Evolutionary conservation across 139 green algal genomes (phyloP).

Genomic region (Picochlorum sp.): DNA sequence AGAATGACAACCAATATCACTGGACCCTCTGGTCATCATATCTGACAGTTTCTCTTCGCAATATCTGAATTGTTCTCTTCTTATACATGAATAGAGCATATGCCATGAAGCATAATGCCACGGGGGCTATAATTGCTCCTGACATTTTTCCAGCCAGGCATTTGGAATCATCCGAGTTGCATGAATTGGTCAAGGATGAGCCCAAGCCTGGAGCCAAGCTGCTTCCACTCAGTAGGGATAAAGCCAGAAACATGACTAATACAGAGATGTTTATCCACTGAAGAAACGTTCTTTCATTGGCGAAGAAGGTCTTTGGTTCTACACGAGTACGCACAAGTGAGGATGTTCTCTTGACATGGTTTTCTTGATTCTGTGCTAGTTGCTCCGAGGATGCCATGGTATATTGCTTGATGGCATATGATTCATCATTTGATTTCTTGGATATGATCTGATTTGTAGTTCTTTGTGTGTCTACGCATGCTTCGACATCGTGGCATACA

Average conservation of each 20-base stretch:
- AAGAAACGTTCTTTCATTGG: conserved; percentile 87
- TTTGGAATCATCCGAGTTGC: not conserved
- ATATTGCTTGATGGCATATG: not conserved
- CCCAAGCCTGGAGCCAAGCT: not conserved
- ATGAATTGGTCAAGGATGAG: conserved; percentile 3
- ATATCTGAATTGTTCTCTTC: conserved; percentile 46
- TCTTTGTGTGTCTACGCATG: too few relatives aligned
- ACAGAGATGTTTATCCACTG: conserved; percentile 73
- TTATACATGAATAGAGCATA: conserved; percentile 71
- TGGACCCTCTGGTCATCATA: conserved; percentile 75
- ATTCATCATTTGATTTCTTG: too few relatives aligned
- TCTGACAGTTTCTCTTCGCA: conserved; percentile 37
- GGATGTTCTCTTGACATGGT: not conserved
- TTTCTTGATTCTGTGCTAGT: not conserved
- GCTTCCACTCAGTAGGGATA: conserved; percentile 7
- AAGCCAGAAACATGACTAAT: conserved; percentile 58
- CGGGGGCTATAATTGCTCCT: conserved; percentile 59
- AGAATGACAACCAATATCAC: conserved; percentile 47
- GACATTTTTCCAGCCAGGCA: conserved; percentile 42
- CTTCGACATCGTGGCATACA: too few relatives aligned
- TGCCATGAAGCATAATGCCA: conserved; percentile 62
- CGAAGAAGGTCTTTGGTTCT: conserved; percentile 86
- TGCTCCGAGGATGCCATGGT: not conserved
- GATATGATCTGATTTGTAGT: too few relatives aligned
- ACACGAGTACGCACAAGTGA: conserved; percentile 58